Percentiles rank a stretch among this genome's conserved stretches.
These are phyloP conservation scores for Filosporella fistucella DNA, from an alignment of 495 filamentous ascomycete species.

Conservation along the genomic window DNA sequence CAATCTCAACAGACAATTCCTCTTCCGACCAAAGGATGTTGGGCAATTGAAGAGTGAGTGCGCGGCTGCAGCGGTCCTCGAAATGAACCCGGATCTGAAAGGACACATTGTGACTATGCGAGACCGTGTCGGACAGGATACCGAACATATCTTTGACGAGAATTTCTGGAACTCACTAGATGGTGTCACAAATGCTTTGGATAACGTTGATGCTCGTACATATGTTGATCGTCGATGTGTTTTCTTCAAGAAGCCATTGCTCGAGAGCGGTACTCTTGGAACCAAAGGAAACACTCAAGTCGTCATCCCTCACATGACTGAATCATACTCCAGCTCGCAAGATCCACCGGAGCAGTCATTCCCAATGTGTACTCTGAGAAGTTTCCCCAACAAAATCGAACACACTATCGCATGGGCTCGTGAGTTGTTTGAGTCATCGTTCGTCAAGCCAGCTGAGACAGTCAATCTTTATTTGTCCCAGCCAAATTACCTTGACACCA, in stretches of 20 bases:
- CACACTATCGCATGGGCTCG: slow-evolving; percentile 99
- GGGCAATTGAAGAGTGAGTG: slow-evolving; percentile 97
- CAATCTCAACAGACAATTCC: slow-evolving; percentile 96
- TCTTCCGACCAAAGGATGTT: slow-evolving; percentile 92
- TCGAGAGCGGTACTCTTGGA: slow-evolving; percentile 95
- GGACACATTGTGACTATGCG: slow-evolving; percentile 80
- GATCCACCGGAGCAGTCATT: slow-evolving; percentile 98
- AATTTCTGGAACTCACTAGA: slow-evolving; percentile 89
- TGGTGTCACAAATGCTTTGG: slow-evolving; percentile 92
- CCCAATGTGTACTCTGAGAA: slow-evolving; percentile 96
- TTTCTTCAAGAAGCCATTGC: slow-evolving; percentile 94
- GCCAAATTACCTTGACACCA: slow-evolving; percentile 83
- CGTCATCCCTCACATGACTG: slow-evolving; percentile 82
- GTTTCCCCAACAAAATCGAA: slow-evolving; percentile 98
- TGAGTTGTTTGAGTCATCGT: slow-evolving; percentile 90
- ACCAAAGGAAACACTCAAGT: slow-evolving; percentile 99
- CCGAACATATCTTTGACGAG: slow-evolving; percentile 93
- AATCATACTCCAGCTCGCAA: slow-evolving; percentile 97
- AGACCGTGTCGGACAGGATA: slow-evolving; percentile 89
- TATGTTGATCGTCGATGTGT: slow-evolving; percentile 98
- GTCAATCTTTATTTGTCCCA: slow-evolving; percentile 93
- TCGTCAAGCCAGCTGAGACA: slow-evolving; percentile 88
- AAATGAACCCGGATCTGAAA: slow-evolving; percentile 90
- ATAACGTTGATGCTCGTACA: slow-evolving; percentile 95
- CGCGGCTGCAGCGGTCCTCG: slow-evolving; percentile 79